Evolutionary conservation across 345 rosid genomes (phyloP).

Genomic region (Erucastrum elatum): DNA sequence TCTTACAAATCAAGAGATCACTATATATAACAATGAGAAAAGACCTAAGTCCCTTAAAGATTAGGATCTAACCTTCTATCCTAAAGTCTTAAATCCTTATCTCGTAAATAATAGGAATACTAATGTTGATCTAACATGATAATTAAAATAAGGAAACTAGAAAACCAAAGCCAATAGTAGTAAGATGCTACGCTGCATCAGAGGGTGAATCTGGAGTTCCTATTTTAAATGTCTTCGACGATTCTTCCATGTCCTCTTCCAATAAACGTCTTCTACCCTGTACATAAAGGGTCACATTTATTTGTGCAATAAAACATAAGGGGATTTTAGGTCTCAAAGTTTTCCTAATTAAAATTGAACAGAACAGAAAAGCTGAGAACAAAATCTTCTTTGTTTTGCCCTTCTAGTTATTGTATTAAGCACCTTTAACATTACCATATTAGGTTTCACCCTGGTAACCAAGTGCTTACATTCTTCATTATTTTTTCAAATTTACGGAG

Average conservation of each 20-base stretch:
- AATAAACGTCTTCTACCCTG: constrained; percentile 75
- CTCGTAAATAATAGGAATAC: too few species aligned
- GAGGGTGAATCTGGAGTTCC: constrained; percentile 48
- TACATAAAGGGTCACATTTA: neutral
- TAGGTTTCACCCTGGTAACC: constrained; percentile 68
- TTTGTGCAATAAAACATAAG: neutral
- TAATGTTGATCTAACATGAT: too few species aligned
- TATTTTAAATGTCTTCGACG: constrained; percentile 63
- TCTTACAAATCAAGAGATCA: too few species aligned
- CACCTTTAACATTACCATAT: constrained; percentile 71
- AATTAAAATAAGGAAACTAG: too few species aligned
- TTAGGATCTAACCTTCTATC: too few species aligned
- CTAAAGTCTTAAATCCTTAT: too few species aligned
- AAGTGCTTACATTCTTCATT: constrained; percentile 73
- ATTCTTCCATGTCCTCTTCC: constrained; percentile 68
- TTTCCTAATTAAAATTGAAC: neutral
- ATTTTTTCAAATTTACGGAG: constrained; percentile 35
- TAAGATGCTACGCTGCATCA: too few species aligned
- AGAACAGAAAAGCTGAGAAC: neutral
- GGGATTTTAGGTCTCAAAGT: neutral
- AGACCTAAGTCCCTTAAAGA: too few species aligned
- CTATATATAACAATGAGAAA: too few species aligned
- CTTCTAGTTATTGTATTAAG: constrained; percentile 67
- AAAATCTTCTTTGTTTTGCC: constrained; percentile 70
- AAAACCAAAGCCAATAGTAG: too few species aligned